These are phyloP conservation scores for Naegleria gruberi DNA, from an alignment of 208 protist genomes.

Conservation along the genomic window DNA sequence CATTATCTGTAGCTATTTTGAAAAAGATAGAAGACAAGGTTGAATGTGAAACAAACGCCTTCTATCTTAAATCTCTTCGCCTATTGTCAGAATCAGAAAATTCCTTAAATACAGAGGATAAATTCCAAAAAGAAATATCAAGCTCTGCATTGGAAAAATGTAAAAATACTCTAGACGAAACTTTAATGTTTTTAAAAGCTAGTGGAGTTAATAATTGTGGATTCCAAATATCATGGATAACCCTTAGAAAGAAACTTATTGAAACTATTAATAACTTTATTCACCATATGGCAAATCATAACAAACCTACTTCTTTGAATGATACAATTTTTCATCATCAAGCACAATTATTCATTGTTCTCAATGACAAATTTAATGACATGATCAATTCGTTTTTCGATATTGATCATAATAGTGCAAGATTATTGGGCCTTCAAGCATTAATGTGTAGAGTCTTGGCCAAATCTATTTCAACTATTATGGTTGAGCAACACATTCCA, in stretches of 20 bases:
- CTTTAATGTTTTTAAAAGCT: neutral
- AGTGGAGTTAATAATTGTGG: neutral
- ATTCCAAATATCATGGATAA: neutral
- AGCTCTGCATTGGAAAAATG: neutral
- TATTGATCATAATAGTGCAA: neutral
- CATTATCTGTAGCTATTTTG: neutral
- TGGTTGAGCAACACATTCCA: neutral
- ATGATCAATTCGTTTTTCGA: neutral
- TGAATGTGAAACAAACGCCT: neutral
- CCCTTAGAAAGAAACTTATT: neutral
- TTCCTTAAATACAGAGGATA: neutral
- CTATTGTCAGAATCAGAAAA: neutral
- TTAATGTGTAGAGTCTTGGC: neutral
- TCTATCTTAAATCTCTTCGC: neutral
- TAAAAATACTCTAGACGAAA: neutral
- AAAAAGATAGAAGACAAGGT: neutral
- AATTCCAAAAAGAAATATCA: too few species aligned
- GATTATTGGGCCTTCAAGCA: neutral
- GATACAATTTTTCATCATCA: neutral
- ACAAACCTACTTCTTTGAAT: neutral
- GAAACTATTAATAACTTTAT: neutral
- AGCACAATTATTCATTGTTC: neutral
- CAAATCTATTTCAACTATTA: neutral
- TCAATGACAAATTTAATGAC: neutral
- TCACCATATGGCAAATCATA: neutral